Base-by-base conservation (phyloP, 352 stramenopile genomes). In the Albugo candida region DNA sequence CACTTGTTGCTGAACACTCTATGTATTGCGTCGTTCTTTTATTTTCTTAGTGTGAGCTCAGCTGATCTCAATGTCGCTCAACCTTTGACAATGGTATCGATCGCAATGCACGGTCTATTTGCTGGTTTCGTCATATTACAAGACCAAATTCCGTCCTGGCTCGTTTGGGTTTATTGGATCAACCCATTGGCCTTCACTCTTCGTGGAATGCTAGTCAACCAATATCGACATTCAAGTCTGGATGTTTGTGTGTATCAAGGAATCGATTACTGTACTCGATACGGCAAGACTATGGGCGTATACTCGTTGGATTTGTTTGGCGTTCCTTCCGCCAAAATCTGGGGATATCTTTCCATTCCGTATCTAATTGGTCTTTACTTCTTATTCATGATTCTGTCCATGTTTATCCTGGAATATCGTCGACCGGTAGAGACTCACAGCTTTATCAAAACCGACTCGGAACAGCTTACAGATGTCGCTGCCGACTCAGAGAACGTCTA, bases 101-200 rank as follows among this genome's bases (percentile, higher is more conserved):
- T 86, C 20, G 50, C 81, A 6, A 56, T 87, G 41, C 81, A 76
- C 53, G 60, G 76, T 52, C 52, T 88, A 16, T 83, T 83, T 35
- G 59, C 57, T n/a, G 73, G 75, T 13, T 85, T 84, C 54, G 49
- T 83, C 19, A 49, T 83, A 21, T 59, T 64, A 10, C 68, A 72
- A 49, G 55, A 49, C 31, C 58, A 69, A 41, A 83, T 87, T 40
- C 76, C 70, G 0, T 48, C 61, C 41, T 74, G 70, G 38, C 82
- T 79, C 34, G 61, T 72, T 21, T 91, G 77, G 77, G 45, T 88
- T 38, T 87, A 84, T 52, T 86, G 67, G 64, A 67, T 91, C 45
- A 79, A 87, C 42, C 59, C 75, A 13, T 53, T 88, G 34, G 57
- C 59, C 35, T 88, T 70, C 69, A 67, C 60, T 45, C 72, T 81